Base-by-base conservation (phyloP, 2,329 filamentous ascomycete genomes). In the Colletotrichum magnum region DNA sequence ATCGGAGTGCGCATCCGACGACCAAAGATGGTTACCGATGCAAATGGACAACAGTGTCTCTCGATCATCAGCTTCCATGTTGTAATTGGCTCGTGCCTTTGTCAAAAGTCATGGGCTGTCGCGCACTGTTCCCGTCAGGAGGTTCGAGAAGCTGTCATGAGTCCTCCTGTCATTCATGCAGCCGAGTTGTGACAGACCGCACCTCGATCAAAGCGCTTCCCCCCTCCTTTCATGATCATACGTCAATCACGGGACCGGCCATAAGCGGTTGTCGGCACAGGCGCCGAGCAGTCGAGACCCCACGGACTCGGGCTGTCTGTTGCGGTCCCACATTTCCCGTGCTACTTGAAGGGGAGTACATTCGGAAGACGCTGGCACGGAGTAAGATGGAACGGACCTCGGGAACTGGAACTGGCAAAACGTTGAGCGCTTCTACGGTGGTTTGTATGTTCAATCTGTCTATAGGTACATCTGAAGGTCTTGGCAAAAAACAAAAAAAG, bases 371-470 rank as follows among this genome's bases (percentile, higher is more conserved):
- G 32, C 18, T 18, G 18, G 18, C 7, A 36, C 9, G 32, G 7
- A 2, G 32, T 6, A 36, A 36, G 32, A 36, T 36, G 32, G 2
- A 36, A 18, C 18, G 32, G 7, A 36, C 2, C 21, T 24, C 21
- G 21, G 21, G 21, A 24, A 24, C 21, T 24, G 32, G 32, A 18
- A 56, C 21, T 12, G 45, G 28, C 15, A 21, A 21, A 6, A 1
- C 21, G 26, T 28, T 21, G 18, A 51, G 52, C 59, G 52, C 52
- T 68, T 39, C 50, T 43, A 28, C 51, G 4, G 45, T 9, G 58
- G 59, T n/a, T 52, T 58, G 21, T 57, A 67, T 57, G 36, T 63
- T 61, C 21, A 56, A 45, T 39, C 21, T 36, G 45, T 58, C 64
- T 67, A 39, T 26, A 43, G 58, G 45, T 67, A 63, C 57, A 7